Conservation (phyloP, 1,284 basidiomycete genomes). For the Leccinum holopus region DNA sequence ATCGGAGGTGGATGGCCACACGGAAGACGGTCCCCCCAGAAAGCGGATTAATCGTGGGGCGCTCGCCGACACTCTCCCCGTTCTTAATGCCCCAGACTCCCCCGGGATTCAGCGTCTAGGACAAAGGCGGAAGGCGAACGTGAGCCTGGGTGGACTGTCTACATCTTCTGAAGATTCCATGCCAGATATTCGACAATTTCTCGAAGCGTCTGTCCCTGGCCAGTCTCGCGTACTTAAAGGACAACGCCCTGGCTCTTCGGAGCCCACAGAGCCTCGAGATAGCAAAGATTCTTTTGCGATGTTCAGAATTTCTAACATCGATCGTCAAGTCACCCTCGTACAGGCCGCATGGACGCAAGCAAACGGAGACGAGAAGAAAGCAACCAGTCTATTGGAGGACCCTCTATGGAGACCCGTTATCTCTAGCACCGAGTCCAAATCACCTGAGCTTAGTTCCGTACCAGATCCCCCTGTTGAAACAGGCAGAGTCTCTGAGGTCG, state of each 20-base stretch:
- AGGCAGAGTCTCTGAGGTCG: slow-evolving; percentile 66
- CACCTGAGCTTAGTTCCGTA: slow-evolving; percentile 24
- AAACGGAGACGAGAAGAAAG: slow-evolving; percentile 56
- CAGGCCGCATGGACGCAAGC: slow-evolving; percentile 65
- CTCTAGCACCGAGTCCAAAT: slow-evolving; percentile 18
- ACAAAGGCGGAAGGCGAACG: slow-evolving; percentile 45
- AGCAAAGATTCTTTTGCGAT: slow-evolving; percentile 48
- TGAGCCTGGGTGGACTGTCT: slow-evolving; percentile 40
- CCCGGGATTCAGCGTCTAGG: slow-evolving; percentile 55
- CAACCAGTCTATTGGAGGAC: slow-evolving; percentile 58
- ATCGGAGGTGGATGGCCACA: slow-evolving; percentile 38
- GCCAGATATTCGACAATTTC: slow-evolving; percentile 41
- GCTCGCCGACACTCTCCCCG: slow-evolving; percentile 34
- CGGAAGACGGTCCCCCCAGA: slow-evolving; percentile 61
- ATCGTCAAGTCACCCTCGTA: slow-evolving; percentile 44
- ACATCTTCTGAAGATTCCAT: slow-evolving; percentile 67
- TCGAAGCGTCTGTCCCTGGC: slow-evolving; percentile 43
- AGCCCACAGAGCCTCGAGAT: slow-evolving; percentile 31
- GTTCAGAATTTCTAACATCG: slow-evolving; percentile 62
- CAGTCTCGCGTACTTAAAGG: slow-evolving; percentile 54
- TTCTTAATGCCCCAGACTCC: slow-evolving; percentile 43
- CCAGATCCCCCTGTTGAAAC: slow-evolving; percentile 38
- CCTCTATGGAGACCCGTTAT: slow-evolving; percentile 49
- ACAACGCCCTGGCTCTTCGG: slow-evolving; percentile 33
- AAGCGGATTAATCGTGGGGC: slow-evolving; percentile 64